phyloP scores from a whole-genome alignment of 352 stramenopile genomes.

The Globisporangium okanoganense region DNA sequence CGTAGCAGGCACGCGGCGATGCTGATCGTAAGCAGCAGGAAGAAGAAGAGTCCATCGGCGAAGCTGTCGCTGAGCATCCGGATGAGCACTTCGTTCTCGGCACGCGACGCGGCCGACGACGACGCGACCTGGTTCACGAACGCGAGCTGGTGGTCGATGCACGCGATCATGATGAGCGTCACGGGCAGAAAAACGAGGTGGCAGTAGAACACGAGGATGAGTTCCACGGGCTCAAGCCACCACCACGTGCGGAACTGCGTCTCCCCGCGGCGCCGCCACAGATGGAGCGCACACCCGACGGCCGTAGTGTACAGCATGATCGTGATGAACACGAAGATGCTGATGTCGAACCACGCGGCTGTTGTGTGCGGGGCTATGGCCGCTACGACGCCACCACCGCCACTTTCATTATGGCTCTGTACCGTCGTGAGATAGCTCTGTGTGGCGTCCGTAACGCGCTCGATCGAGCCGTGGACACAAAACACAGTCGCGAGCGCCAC shows the following conservation, averaged over 20 bases:
- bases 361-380: neutral
- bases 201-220: conserved; percentile 40
- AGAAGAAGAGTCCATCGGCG: conserved; percentile 41
- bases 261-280: conserved; percentile 27
- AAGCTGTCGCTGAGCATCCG: conserved; percentile 31
- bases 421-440: conserved; percentile 9
- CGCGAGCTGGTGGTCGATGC: conserved; percentile 32
- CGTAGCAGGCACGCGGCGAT: conserved; percentile 40
- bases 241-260: conserved; percentile 24
- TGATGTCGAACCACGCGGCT: conserved; percentile 20
- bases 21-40: conserved; percentile 33
- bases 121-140: conserved; percentile 13
- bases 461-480: conserved; percentile 20
- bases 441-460: conserved; percentile 17
- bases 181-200: conserved; percentile 37
- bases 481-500: conserved; percentile 21
- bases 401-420: conserved; percentile 7
- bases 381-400: neutral
- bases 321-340: conserved; percentile 21
- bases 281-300: conserved; percentile 17
- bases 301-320: conserved; percentile 29
- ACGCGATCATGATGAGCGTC: conserved; percentile 27
- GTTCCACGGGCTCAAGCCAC: conserved; percentile 37
- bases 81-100: conserved; percentile 12
- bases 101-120: neutral